These are phyloP conservation scores for Chalciporus pseudorubinellus DNA, from an alignment of 768 basidiomycete species.

Conservation along the genomic window DNA sequence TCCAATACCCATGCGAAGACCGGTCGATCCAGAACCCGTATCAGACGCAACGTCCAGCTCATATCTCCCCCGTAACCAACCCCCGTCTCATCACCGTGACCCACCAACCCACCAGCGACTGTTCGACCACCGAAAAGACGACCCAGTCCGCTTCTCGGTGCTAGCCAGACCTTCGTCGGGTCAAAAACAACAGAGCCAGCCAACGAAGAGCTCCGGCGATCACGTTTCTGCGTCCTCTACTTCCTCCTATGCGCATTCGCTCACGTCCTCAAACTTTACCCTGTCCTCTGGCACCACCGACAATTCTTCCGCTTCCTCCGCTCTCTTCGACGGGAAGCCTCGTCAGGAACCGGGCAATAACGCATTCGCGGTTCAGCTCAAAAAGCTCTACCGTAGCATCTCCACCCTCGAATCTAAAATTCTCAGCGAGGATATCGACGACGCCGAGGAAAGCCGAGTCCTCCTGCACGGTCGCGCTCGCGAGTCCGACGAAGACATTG, in stretches of 20 bases:
- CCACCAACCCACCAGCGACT: slow-evolving; percentile 49
- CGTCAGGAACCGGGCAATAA: slow-evolving; percentile 59
- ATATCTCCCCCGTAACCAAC: slow-evolving; percentile 34
- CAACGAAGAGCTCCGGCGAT: slow-evolving; percentile 62
- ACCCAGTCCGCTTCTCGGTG: slow-evolving; percentile 82
- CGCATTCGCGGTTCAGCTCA: slow-evolving; percentile 71
- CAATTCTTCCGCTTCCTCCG: slow-evolving; percentile 69
- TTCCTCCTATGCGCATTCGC: slow-evolving; percentile 70
- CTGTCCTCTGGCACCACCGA: slow-evolving; percentile 74
- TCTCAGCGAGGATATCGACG: slow-evolving; percentile 58
- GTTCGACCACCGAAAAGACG: slow-evolving; percentile 88
- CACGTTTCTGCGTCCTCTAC: slow-evolving; percentile 73
- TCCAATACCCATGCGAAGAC: slow-evolving; percentile 57
- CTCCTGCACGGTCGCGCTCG: slow-evolving; percentile 35
- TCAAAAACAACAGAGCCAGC: slow-evolving; percentile 44
- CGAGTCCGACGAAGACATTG: slow-evolving; percentile 50
- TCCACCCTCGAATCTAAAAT: slow-evolving; percentile 76
- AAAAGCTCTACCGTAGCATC: slow-evolving; percentile 81
- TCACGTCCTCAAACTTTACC: slow-evolving; percentile 68
- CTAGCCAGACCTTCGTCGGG: slow-evolving; percentile 47
- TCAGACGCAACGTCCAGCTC: slow-evolving; percentile 59
- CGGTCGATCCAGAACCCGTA: slow-evolving; percentile 62
- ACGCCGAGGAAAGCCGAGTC: slow-evolving; percentile 39
- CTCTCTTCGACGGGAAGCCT: slow-evolving; percentile 57
- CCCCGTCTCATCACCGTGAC: slow-evolving; percentile 37